These are phyloP conservation scores for Aspergillus carlsbadensis DNA, from an alignment of 495 filamentous ascomycete species.

Conservation along the genomic window DNA sequence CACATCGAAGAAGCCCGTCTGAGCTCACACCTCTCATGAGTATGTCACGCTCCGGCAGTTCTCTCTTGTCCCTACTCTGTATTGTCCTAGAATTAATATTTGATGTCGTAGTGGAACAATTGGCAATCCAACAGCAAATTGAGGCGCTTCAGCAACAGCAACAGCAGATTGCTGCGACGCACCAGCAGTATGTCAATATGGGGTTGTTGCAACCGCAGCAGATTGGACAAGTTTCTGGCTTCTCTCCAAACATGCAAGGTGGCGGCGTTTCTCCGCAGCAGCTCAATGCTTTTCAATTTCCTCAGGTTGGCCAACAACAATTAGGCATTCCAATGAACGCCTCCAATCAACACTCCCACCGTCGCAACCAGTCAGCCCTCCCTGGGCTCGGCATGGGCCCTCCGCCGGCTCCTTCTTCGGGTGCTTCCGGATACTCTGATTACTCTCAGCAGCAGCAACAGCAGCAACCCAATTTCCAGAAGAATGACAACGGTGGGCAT, in stretches of 20 bases:
- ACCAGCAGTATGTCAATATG: conserved; percentile 97
- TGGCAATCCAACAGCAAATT: conserved; percentile 98
- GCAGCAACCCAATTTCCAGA: conserved; percentile 52
- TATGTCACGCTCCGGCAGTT: too few species aligned
- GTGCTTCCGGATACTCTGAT: conserved; percentile 86
- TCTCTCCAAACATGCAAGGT: conserved; percentile 66
- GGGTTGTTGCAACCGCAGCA: conserved; percentile 86
- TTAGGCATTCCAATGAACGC: conserved; percentile 57
- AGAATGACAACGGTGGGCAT: conserved; percentile 66
- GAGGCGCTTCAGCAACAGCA: conserved; percentile 97
- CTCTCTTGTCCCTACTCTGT: not conserved
- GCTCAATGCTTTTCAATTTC: conserved; percentile 84
- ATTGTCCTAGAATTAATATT: conserved; percentile 10
- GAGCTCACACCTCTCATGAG: conserved; percentile 98
- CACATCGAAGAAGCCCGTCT: conserved; percentile 94
- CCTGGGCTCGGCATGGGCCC: conserved; percentile 94
- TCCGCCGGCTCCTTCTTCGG: conserved; percentile 88
- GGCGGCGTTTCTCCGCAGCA: conserved; percentile 80
- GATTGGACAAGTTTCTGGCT: conserved; percentile 63
- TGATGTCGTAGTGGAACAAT: conserved; percentile 78
- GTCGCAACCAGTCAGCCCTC: conserved; percentile 96
- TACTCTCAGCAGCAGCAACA: conserved; percentile 52
- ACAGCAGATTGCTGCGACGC: conserved; percentile 92
- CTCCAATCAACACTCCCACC: conserved; percentile 68
- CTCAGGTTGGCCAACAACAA: conserved; percentile 76